Conservation (phyloP, 2,329 filamentous ascomycete species). For the Plenodomus tracheiphilus region DNA sequence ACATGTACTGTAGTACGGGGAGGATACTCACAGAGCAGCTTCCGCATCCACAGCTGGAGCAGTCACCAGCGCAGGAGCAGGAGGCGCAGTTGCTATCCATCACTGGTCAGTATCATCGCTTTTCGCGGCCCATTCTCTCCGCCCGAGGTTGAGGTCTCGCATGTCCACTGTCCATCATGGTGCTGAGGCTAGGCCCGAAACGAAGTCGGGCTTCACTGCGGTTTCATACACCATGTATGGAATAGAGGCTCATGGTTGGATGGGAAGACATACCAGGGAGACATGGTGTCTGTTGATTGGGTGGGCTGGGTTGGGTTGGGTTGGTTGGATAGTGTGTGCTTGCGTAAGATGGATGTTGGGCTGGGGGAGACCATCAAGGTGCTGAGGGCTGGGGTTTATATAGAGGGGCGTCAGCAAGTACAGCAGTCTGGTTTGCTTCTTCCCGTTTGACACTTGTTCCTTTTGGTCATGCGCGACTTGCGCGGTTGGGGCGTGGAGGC, state of each 20-base stretch:
- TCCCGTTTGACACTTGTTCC: neutral
- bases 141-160: no score
- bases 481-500: neutral
- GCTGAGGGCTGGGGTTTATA: constrained; percentile 19
- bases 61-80: constrained; percentile 38
- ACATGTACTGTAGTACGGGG: no score
- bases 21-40: constrained; percentile 26
- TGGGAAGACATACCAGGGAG: constrained; percentile 26
- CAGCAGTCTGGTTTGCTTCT: neutral
- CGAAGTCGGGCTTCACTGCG: neutral
- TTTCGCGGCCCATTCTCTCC: no score
- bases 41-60: constrained; percentile 36
- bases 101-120: constrained; percentile 4
- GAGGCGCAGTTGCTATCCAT: constrained; percentile 26
- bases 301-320: constrained; percentile 6
- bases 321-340: constrained; percentile 3
- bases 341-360: constrained; percentile 5
- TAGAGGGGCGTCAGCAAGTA: no score
- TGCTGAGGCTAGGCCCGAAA: constrained; percentile 13
- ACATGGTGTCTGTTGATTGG: constrained; percentile 21
- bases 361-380: constrained; percentile 27
- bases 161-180: constrained; percentile 16
- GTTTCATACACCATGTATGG: neutral
- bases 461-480: neutral
- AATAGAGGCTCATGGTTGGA: neutral